Percentiles rank a stretch among this genome's conserved stretches.
These are phyloP conservation scores for Alternaria brassicae DNA, from an alignment of 2,329 filamentous ascomycete species.

Conservation along the genomic window DNA sequence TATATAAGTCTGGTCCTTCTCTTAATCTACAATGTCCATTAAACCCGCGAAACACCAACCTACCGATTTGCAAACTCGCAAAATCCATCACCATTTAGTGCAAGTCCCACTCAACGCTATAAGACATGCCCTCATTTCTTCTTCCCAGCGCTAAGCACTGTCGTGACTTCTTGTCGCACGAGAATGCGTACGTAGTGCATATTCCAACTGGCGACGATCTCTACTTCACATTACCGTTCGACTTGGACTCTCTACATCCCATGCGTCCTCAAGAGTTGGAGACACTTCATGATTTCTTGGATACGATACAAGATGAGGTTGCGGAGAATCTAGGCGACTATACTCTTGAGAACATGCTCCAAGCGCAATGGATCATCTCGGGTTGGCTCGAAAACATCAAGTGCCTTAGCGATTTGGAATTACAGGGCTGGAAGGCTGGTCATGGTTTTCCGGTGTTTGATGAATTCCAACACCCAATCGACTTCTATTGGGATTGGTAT, in stretches of 20 bases:
- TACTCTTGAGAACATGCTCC: background rate
- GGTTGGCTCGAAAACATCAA: background rate
- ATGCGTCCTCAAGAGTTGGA: background rate
- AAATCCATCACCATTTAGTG: background rate
- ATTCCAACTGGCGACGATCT: background rate
- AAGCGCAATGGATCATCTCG: background rate
- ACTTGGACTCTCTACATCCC: background rate
- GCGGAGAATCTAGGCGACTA: background rate
- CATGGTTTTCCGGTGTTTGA: background rate
- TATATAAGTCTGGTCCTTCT: background rate
- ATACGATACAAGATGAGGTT: background rate
- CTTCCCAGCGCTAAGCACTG: background rate
- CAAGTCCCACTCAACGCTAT: background rate
- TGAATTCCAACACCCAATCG: background rate
- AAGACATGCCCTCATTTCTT: background rate
- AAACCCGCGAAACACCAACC: background rate
- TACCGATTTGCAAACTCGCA: background rate
- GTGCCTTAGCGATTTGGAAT: background rate
- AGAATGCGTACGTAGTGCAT: background rate
- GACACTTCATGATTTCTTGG: background rate
- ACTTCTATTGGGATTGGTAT: conserved; percentile 2
- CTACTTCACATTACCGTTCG: conserved; percentile 9
- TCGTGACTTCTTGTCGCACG: background rate
- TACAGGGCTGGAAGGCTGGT: background rate
- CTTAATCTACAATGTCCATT: background rate